Base-by-base conservation (phyloP, 108 stramenopile genomes). In the Nitzschia palea region DNA sequence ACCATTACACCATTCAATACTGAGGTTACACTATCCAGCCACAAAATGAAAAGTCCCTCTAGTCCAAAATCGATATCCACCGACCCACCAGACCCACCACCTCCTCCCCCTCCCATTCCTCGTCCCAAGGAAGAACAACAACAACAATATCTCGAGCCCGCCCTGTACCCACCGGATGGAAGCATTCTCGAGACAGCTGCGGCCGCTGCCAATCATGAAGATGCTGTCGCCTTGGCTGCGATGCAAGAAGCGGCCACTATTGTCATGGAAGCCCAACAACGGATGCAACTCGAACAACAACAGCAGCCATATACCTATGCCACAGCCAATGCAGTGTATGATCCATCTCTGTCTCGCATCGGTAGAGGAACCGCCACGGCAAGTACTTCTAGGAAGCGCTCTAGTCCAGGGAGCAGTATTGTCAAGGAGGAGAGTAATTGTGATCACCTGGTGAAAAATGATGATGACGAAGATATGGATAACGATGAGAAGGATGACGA, bases 231-330 rank as follows among this genome's bases (percentile, higher is more conserved):
- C 8, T 32, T 27, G 34, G 65, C 65, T 26, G 65, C 43, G 18
- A 35, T 65, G 32, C 65, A 65, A 65, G 65, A 65, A 37, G 65
- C 65, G 12, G 62, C 44, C 3, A 65, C 51, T n/a, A 52, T 53
- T 53, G 31, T 37, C 25, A 27, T 53, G 5, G 51, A 52, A 32
- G 1, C 8, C 35, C 58, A 59, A 37, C 36, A 59, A 59, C 58
- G 30, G 3, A 5, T 20, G 22, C 35, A 15, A 37, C 17, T 3
- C 5, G 4, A 59, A n/a, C 58, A 59, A 28, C 36, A 59, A 37
- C 36, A 35, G 20, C 37, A 35, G 35, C 35, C 4, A 31, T 48
- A 5, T 32, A 55, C 55, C 18, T 40, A 40, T 12, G 18, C 47
- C 18, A 20, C 47, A 18, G 18, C 17, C 17, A 48, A 48, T 20